Evolutionary conservation across 2,329 filamentous ascomycete genomes (phyloP), one percentile per base, ranked within the genome.

Genomic region (Sporothrix protearum): DNA sequence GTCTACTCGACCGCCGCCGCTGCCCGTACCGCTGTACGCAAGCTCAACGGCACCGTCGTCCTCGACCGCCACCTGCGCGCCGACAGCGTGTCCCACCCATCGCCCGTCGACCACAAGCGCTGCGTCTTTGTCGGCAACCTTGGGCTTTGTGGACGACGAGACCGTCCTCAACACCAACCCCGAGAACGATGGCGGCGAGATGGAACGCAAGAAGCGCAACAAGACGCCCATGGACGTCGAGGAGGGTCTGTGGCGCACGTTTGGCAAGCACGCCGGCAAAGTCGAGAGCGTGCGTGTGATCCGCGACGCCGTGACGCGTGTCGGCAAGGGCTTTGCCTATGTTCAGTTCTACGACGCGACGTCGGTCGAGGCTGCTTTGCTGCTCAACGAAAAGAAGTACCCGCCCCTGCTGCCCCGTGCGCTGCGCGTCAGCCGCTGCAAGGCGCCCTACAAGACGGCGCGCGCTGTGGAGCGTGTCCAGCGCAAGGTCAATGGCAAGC

Each of bases 91-190:
- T 93, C 94, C 0, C 94, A 97, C 80, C 96, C 96, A 0, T 86
- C 92, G 16, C 88, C 90, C 53, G 88, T 90, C 22, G 95, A 97
- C 78, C 90, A 97, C 80, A 90, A 91, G 72, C 91, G 94, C 70
- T 99, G 96, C 80, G 90, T 99, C 19, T 99, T 99, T 78, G 92
- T 99, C 33, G 96, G 96, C 63, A 99, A 99, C 78, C 86, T 99
- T 99, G 0, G 94, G 93, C 67, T 99, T 99, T 77, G 93, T 99
- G 19, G 95, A 97, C 77, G 93, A 97, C 75, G 94, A 97, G 82
- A 92, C 88, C 51, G 85, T 91, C 68, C n/a, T 72, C 3, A 81
- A 92, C 28, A 87, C 87, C 68, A 88, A 87, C 42, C 45, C 51
- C 45, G 88, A 89, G 53, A 90, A 88, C 68, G 86, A 90, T 59